Evolutionary conservation across 1,139 yeast species (phyloP).

Genomic region (Pichia sp.): DNA sequence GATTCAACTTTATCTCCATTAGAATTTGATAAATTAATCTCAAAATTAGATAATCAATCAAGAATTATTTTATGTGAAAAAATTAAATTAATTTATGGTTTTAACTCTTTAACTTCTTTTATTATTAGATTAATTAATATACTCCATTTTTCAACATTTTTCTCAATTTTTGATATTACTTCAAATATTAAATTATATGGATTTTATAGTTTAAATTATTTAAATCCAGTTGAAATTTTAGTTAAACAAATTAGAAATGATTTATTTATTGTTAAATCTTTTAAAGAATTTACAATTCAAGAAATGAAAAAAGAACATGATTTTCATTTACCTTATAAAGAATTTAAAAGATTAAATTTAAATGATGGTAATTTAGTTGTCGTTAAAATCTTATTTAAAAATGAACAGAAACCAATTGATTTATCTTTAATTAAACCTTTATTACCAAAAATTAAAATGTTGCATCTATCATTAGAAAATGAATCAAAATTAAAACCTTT

Average conservation of each 20-base stretch:
- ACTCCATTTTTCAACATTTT: constrained; percentile 23
- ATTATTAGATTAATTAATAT: constrained; percentile 22
- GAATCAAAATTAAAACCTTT: constrained; percentile 26
- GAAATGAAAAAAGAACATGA: constrained; percentile 29
- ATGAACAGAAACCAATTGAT: constrained; percentile 27
- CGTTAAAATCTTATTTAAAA: constrained; percentile 26
- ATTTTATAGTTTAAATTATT: constrained; percentile 22
- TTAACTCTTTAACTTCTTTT: constrained; percentile 20
- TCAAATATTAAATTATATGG: constrained; percentile 27
- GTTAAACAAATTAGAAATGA: constrained; percentile 28
- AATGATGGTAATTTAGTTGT: constrained; percentile 27
- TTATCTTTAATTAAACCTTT: constrained; percentile 22
- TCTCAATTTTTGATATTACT: constrained; percentile 27
- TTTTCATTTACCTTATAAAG: constrained; percentile 28
- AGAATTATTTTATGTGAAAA: constrained; percentile 24
- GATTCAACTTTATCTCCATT: constrained; percentile 22
- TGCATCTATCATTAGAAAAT: constrained; percentile 26
- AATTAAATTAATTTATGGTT: constrained; percentile 24
- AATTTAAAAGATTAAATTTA: constrained; percentile 24
- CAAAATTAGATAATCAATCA: constrained; percentile 14
- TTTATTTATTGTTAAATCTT: constrained; percentile 26
- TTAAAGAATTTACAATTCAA: constrained; percentile 26
- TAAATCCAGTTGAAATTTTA: constrained; percentile 26
- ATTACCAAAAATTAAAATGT: constrained; percentile 22
- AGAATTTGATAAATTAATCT: constrained; percentile 21